Evolutionary conservation across 2,329 filamentous ascomycete species (phyloP).

Genomic region (Botryotinia calthae): DNA sequence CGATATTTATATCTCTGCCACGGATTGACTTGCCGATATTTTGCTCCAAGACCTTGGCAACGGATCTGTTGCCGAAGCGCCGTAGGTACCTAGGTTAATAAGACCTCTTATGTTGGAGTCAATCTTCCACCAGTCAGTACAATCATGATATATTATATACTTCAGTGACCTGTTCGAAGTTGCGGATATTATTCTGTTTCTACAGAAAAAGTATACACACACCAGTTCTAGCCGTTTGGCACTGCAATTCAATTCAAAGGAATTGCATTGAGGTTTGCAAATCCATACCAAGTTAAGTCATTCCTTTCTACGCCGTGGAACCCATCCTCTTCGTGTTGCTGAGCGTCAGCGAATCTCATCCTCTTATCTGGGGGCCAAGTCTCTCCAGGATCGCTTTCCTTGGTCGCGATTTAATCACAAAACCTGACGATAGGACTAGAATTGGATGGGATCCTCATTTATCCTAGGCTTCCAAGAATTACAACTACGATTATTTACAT

Average conservation of each 20-base stretch:
- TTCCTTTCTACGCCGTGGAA: background rate
- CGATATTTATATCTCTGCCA: background rate
- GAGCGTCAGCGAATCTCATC: background rate
- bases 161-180: background rate
- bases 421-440: background rate
- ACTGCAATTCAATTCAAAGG: background rate
- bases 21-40: background rate
- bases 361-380: background rate
- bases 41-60: background rate
- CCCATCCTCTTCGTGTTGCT: background rate
- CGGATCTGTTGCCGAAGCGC: background rate
- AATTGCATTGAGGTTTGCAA: background rate
- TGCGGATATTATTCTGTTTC: background rate
- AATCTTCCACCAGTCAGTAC: background rate
- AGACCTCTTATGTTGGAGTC: background rate
- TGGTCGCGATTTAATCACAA: background rate
- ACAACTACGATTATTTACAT: background rate
- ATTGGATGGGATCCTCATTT: background rate
- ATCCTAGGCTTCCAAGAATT: background rate
- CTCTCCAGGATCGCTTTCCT: background rate
- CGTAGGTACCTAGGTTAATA: background rate
- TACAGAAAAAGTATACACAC: background rate
- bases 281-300: background rate
- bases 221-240: background rate
- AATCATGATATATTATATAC: background rate